phyloP scores from a whole-genome alignment of 176 grass and related monocot genomes.

The Ampelocalamus luodianensis region DNA sequence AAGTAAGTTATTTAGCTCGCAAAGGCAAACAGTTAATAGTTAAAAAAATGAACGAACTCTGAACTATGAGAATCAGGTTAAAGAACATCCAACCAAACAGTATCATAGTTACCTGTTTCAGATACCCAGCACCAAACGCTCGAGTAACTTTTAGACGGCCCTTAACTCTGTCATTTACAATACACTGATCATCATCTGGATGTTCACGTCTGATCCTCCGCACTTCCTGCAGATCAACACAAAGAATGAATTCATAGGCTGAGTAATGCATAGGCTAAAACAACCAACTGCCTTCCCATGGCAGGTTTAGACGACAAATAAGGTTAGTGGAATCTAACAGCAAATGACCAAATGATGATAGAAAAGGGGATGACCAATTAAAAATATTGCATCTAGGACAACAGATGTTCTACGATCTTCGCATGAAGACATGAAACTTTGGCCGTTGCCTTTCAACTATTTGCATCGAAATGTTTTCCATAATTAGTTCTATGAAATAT shows the following conservation, averaged over 20 bases:
- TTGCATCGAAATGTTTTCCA: not conserved
- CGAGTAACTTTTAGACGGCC: slow-evolving; percentile 87
- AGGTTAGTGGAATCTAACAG: not conserved
- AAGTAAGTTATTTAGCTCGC: not conserved
- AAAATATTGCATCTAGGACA: not conserved
- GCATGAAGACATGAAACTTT: not conserved
- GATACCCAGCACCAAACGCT: slow-evolving; percentile 91
- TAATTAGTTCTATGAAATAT: not conserved
- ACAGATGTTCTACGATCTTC: not conserved
- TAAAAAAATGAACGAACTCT: not conserved
- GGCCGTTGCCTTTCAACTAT: not conserved
- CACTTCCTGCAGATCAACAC: slow-evolving; percentile 66
- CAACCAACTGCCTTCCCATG: not conserved
- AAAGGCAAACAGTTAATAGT: slow-evolving; percentile 8
- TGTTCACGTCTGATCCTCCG: slow-evolving; percentile 80
- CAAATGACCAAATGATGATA: slow-evolving; percentile 15
- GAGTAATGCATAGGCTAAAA: not conserved
- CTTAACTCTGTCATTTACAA: slow-evolving; percentile 93
- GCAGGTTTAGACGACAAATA: not conserved
- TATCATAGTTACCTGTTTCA: slow-evolving; percentile 77
- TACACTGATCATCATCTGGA: slow-evolving; percentile 82
- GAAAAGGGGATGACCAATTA: not conserved
- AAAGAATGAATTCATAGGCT: slow-evolving; percentile 13
- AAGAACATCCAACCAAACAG: slow-evolving; percentile 7
- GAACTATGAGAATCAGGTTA: not conserved